These are phyloP conservation scores for Plasmodium chabaudi DNA, from an alignment of 169 alveolate species.

Conservation along the genomic window DNA sequence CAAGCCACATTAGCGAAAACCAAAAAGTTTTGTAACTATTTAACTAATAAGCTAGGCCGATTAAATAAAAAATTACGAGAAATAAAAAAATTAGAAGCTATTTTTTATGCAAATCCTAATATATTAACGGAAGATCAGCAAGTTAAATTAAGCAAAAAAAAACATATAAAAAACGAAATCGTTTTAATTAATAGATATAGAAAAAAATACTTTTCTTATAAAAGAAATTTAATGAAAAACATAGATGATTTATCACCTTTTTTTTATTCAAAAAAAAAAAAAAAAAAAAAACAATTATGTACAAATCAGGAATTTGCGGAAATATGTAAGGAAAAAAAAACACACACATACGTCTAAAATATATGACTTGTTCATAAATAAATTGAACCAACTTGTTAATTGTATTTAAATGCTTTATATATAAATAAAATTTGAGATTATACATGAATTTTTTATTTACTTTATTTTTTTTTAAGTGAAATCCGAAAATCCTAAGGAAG, in stretches of 20 bases:
- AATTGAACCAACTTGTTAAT: not conserved
- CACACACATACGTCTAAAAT: not conserved
- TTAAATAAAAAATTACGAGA: conserved; percentile 69
- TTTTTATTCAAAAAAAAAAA: conserved; percentile 59
- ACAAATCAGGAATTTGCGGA: conserved; percentile 53
- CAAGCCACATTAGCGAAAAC: conserved; percentile 36
- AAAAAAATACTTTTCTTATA: conserved; percentile 48
- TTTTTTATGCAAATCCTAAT: conserved; percentile 57
- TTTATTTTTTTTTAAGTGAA: conserved; percentile 15
- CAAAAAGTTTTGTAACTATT: conserved; percentile 52
- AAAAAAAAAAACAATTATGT: conserved; percentile 45
- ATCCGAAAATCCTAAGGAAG: conserved; percentile 36
- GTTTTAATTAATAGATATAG: conserved; percentile 71
- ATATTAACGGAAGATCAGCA: conserved; percentile 64
- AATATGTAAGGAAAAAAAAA: conserved; percentile 26
- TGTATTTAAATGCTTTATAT: not conserved
- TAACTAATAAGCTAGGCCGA: conserved; percentile 68
- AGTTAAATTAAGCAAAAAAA: conserved; percentile 70
- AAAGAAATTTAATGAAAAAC: conserved; percentile 57
- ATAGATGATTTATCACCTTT: conserved; percentile 67
- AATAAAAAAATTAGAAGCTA: conserved; percentile 71
- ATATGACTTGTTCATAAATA: conserved; percentile 2
- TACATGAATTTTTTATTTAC: conserved; percentile 1
- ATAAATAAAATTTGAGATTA: no score
- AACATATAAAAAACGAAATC: conserved; percentile 65